These are phyloP conservation scores for Pyrus communis DNA, from an alignment of 306 rosid genomes.

Conservation along the genomic window DNA sequence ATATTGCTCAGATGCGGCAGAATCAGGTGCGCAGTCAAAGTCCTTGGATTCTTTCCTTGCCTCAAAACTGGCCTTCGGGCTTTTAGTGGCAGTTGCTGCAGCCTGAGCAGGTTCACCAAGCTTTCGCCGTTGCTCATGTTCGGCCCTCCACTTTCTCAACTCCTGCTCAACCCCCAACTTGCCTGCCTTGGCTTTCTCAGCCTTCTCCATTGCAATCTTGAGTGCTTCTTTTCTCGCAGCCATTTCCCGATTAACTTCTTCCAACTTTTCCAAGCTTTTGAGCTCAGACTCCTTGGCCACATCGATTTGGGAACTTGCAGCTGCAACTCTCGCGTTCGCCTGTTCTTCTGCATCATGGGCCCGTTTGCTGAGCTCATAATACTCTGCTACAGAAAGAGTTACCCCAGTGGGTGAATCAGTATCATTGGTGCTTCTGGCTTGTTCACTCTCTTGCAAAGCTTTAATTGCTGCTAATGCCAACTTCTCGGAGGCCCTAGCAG, in stretches of 20 bases:
- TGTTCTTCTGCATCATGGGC: slow-evolving; percentile 95
- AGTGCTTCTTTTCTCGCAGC: slow-evolving; percentile 69
- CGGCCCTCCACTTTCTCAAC: slow-evolving; percentile 93
- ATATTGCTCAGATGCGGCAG: slow-evolving; percentile 17
- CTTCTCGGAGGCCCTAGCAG: slow-evolving; percentile 87
- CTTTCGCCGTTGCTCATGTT: slow-evolving; percentile 72
- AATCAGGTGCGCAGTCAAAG: slow-evolving; percentile 20
- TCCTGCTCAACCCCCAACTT: slow-evolving; percentile 94
- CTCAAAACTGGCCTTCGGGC: slow-evolving; percentile 71
- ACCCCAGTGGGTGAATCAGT: slow-evolving; percentile 57
- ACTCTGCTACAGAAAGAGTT: slow-evolving; percentile 80
- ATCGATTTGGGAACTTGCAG: slow-evolving; percentile 71
- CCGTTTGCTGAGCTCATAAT: slow-evolving; percentile 86
- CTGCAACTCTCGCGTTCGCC: slow-evolving; percentile 67
- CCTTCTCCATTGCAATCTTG: slow-evolving; percentile 73
- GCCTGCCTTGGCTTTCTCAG: slow-evolving; percentile 97
- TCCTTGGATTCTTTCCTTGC: slow-evolving; percentile 38
- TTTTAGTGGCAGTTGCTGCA: slow-evolving; percentile 35
- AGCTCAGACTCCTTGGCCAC: slow-evolving; percentile 74
- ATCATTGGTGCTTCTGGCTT: slow-evolving; percentile 39
- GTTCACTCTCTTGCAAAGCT: slow-evolving; percentile 89
- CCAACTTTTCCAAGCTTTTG: slow-evolving; percentile 68
- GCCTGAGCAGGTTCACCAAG: slow-evolving; percentile 53
- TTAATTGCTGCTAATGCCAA: slow-evolving; percentile 88
- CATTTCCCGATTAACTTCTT: slow-evolving; percentile 69